Conservation (phyloP, 2,329 filamentous ascomycete genomes). For the Colletotrichum sp. region DNA sequence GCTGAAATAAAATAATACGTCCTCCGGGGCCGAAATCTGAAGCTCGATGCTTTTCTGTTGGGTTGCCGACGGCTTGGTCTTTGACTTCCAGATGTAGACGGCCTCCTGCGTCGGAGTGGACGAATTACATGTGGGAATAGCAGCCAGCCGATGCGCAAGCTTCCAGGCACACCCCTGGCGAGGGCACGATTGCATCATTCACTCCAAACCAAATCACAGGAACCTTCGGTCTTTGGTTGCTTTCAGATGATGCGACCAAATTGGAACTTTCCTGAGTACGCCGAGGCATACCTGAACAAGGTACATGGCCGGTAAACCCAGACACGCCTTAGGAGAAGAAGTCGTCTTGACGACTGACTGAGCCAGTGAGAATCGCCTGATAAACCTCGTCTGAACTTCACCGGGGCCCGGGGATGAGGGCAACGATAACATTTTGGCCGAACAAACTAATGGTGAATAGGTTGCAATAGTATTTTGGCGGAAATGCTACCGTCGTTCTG, state of each 20-base stretch:
- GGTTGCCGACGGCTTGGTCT: background rate
- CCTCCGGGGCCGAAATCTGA: background rate
- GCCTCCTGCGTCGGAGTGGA: background rate
- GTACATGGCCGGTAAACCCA: background rate
- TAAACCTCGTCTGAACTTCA: background rate
- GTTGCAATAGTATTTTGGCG: background rate
- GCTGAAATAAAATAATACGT: background rate
- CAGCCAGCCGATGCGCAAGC: background rate
- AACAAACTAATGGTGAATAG: background rate
- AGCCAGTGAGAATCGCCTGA: background rate
- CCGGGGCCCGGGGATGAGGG: background rate
- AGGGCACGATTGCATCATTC: background rate
- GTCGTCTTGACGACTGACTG: background rate
- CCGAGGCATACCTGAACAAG: background rate
- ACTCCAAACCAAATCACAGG: background rate
- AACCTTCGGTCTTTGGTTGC: background rate
- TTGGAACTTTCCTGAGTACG: background rate
- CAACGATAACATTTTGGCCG: background rate
- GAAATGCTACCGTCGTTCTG: background rate
- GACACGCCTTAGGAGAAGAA: background rate
- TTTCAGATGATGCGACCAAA: background rate
- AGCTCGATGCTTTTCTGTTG: background rate
- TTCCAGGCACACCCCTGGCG: background rate
- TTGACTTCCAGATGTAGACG: background rate
- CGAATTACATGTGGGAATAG: background rate